These are phyloP conservation scores for Fusarium pseudonygamai DNA, from an alignment of 2,329 filamentous ascomycete species.

Conservation along the genomic window DNA sequence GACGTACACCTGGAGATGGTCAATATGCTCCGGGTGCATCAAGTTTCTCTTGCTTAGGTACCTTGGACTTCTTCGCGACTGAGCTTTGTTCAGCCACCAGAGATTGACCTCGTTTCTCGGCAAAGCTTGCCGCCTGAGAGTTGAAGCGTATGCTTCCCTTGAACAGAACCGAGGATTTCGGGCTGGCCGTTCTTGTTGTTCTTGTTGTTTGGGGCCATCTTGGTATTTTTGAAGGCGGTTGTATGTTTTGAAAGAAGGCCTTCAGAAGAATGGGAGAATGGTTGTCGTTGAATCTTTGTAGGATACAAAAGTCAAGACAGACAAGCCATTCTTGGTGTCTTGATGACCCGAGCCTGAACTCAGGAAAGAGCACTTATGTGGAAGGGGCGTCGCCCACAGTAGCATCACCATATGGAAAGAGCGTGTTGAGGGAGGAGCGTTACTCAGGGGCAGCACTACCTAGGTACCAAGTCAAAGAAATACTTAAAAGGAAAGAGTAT, in stretches of 20 bases:
- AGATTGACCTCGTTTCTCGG: background rate
- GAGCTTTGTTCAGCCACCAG: background rate
- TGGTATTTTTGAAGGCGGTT: too few species aligned
- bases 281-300: background rate
- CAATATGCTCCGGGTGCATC: background rate
- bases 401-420: too few species aligned
- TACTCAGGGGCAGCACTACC: too few species aligned
- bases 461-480: too few species aligned
- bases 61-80: background rate
- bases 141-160: background rate
- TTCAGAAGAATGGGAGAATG: background rate
- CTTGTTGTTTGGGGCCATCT: background rate
- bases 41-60: background rate
- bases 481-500: too few species aligned
- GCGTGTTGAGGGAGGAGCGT: too few species aligned
- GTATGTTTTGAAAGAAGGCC: background rate
- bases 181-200: background rate
- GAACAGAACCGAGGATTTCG: background rate
- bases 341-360: background rate
- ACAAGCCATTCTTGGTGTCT: background rate
- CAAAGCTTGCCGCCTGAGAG: background rate
- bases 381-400: background rate
- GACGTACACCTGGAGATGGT: background rate
- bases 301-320: background rate
- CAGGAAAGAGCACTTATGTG: background rate